phyloP scores from a whole-genome alignment of 75 land plant species.

The Picea glauca region DNA sequence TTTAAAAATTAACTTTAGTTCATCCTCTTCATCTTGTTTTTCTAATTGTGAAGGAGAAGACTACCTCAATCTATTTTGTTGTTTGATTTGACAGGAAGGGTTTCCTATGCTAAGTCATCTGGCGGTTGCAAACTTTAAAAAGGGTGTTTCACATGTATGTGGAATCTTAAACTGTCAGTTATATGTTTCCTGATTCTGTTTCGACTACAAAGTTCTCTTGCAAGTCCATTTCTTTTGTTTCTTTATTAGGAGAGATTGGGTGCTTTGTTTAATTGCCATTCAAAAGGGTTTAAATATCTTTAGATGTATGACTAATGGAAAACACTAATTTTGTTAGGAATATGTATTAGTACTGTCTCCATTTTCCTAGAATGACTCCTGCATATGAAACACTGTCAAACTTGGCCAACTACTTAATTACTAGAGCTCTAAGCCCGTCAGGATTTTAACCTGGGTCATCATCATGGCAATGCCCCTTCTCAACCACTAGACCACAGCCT shows the following conservation, averaged over 20 bases:
- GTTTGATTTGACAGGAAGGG: not conserved
- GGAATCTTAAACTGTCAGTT: not conserved
- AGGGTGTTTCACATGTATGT: conserved; percentile 7
- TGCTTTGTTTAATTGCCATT: not conserved
- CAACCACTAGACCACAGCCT: too few relatives aligned
- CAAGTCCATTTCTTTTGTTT: conserved; percentile 1
- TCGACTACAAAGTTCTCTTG: not conserved
- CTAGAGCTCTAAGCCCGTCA: too few relatives aligned
- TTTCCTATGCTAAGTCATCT: not conserved
- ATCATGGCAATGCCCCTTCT: too few relatives aligned
- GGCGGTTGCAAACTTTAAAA: not conserved
- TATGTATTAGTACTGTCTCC: not conserved
- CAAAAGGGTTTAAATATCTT: not conserved
- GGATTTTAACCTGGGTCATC: not conserved
- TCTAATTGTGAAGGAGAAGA: not conserved
- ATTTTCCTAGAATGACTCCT: not conserved
- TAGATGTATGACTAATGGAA: not conserved
- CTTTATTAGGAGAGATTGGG: not conserved
- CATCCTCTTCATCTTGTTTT: not conserved
- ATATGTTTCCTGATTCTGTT: not conserved
- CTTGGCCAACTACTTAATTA: too few relatives aligned
- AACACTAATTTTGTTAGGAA: not conserved
- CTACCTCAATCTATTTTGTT: not conserved
- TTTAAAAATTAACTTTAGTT: not conserved
- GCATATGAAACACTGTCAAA: not conserved